Evolutionary conservation across 116 monocot species (phyloP).

Genomic region (Cymodocea nodosa): DNA sequence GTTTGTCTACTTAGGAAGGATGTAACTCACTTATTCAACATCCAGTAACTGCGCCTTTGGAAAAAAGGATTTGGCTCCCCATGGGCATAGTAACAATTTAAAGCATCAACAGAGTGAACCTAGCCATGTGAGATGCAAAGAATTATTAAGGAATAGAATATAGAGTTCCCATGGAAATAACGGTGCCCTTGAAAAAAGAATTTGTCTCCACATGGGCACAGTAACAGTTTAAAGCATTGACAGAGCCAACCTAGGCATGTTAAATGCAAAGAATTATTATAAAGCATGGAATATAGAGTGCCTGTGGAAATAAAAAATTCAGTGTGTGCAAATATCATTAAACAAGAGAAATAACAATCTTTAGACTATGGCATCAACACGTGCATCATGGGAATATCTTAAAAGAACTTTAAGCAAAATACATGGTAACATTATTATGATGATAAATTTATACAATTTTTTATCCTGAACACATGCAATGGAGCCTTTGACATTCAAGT

Average conservation of each 20-base stretch:
- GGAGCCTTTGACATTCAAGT: too few species aligned
- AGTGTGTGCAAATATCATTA: too few species aligned
- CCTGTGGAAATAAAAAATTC: neutral
- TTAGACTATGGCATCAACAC: too few species aligned
- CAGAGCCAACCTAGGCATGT: conserved; percentile 48
- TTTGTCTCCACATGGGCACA: conserved; percentile 90
- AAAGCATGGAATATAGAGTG: neutral
- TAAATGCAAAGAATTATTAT: neutral
- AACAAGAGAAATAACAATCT: too few species aligned
- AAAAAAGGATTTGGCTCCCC: conserved; percentile 71
- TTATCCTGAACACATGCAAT: too few species aligned
- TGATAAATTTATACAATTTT: too few species aligned
- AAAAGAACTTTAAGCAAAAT: too few species aligned
- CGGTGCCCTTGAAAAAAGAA: conserved; percentile 64
- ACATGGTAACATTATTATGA: too few species aligned
- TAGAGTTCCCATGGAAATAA: conserved; percentile 18
- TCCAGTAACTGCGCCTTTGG: conserved; percentile 82
- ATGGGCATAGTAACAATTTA: conserved; percentile 97
- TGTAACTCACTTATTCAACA: conserved; percentile 76
- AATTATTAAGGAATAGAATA: neutral
- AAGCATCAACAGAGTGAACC: conserved; percentile 63
- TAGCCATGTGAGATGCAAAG: conserved; percentile 7
- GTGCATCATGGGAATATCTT: too few species aligned
- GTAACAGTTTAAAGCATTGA: conserved; percentile 75
- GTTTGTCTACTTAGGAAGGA: neutral